Conservation (phyloP, 2,329 filamentous ascomycete genomes). For the Aspergillus sp. region DNA sequence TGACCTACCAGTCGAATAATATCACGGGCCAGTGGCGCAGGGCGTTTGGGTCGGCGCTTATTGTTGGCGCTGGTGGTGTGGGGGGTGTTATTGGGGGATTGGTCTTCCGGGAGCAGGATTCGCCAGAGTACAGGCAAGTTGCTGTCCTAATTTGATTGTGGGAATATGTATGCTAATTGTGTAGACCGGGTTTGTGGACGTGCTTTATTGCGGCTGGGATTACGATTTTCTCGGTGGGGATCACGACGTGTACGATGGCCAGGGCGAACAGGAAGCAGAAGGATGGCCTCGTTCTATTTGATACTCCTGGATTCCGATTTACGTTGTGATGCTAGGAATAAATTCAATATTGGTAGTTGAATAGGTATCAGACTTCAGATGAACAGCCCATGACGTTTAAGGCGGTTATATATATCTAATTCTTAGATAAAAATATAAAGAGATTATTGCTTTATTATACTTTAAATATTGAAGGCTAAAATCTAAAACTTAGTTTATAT, state of each 20-base stretch:
- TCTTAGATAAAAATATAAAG: too few relatives aligned
- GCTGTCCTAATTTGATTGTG: too few relatives aligned
- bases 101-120: conserved; percentile 14
- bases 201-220: conserved; percentile 10
- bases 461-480: too few relatives aligned
- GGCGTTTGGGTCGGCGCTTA: conserved; percentile 17
- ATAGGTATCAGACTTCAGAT: too few relatives aligned
- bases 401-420: too few relatives aligned
- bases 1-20: conserved; percentile 20
- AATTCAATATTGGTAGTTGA: too few relatives aligned
- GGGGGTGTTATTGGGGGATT: conserved; percentile 15
- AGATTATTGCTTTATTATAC: too few relatives aligned
- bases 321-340: neutral
- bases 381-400: too few relatives aligned
- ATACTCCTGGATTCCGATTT: conserved; percentile 11
- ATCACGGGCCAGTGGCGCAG: conserved; percentile 20
- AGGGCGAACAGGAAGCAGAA: conserved; percentile 6
- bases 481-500: too few relatives aligned
- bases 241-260: conserved; percentile 7
- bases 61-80: conserved; percentile 13
- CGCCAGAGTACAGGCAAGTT: conserved; percentile 12
- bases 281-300: conserved; percentile 1
- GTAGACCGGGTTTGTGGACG: conserved; percentile 9
- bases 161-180: too few relatives aligned
- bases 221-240: conserved; percentile 5